phyloP scores from a whole-genome alignment of 306 rosid species.

The Dryas alaskensis region DNA sequence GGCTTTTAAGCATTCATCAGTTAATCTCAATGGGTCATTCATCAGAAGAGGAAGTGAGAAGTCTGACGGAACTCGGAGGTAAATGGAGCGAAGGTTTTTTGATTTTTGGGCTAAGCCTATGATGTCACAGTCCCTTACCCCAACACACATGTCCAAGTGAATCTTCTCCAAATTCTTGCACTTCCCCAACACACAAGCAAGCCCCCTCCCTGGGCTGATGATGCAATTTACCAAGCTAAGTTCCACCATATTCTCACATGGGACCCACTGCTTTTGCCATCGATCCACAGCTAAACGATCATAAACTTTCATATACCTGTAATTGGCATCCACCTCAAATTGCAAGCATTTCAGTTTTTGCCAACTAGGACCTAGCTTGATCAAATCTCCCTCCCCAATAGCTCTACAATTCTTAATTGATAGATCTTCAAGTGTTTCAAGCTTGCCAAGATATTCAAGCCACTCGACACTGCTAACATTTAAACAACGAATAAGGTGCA shows the following conservation, averaged over 20 bases:
- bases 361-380: constrained; percentile 71
- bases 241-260: constrained; percentile 68
- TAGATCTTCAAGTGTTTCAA: constrained; percentile 39
- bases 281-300: constrained; percentile 76
- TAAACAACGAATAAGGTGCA: constrained; percentile 81
- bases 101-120: constrained; percentile 63
- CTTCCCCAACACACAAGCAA: constrained; percentile 75
- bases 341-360: constrained; percentile 63
- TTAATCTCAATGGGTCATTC: constrained; percentile 60
- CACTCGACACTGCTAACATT: constrained; percentile 61
- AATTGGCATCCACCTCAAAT: constrained; percentile 83
- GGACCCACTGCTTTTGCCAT: constrained; percentile 79
- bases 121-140: constrained; percentile 76
- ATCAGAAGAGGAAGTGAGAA: constrained; percentile 68
- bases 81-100: constrained; percentile 57
- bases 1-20: constrained; percentile 76
- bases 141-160: constrained; percentile 90
- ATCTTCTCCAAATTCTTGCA: constrained; percentile 75
- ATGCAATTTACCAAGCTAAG: constrained; percentile 86
- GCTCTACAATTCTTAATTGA: constrained; percentile 44
- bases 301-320: constrained; percentile 84
- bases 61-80: constrained; percentile 77
- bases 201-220: constrained; percentile 88
- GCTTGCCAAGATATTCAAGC: constrained; percentile 48
- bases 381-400: constrained; percentile 49